Conservation (phyloP, 495 filamentous ascomycete genomes). For the Lophiotrema nucula region DNA sequence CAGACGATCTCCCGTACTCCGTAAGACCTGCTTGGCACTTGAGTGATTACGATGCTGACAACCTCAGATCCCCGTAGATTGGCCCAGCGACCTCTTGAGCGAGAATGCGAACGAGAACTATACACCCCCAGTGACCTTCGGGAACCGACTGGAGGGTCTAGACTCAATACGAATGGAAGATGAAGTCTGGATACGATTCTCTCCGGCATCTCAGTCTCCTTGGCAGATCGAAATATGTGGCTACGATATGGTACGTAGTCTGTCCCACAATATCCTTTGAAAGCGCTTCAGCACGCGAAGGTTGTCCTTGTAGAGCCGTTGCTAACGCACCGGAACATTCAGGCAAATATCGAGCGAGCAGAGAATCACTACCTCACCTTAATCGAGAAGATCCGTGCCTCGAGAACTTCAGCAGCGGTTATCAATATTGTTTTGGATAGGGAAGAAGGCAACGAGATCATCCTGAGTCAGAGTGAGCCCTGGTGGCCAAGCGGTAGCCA, state of each 20-base stretch:
- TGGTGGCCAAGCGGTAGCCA: too few species aligned
- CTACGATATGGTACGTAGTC: too few species aligned
- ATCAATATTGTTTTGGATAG: constrained; percentile 16
- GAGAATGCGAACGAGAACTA: constrained; percentile 9
- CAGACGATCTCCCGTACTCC: too few species aligned
- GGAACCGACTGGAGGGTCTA: constrained; percentile 48
- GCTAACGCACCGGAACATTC: too few species aligned
- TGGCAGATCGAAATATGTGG: constrained; percentile 38
- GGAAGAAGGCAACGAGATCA: constrained; percentile 11
- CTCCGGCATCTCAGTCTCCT: constrained; percentile 34
- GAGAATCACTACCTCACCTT: constrained; percentile 8
- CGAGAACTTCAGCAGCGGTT: neutral
- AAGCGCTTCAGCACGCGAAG: too few species aligned
- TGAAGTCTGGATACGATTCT: constrained; percentile 42
- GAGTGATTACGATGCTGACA: too few species aligned
- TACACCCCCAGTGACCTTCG: constrained; percentile 45
- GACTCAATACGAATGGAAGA: constrained; percentile 45
- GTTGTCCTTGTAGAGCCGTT: too few species aligned
- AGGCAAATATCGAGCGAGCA: constrained; percentile 1
- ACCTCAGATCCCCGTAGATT: too few species aligned
- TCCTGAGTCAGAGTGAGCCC: neutral
- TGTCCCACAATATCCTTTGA: too few species aligned
- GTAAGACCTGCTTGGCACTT: too few species aligned
- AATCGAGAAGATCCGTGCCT: constrained; percentile 7
- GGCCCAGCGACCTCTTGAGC: constrained; percentile 1